phyloP scores from a whole-genome alignment of 2,329 filamentous ascomycete species.

The Didymella pinodella region DNA sequence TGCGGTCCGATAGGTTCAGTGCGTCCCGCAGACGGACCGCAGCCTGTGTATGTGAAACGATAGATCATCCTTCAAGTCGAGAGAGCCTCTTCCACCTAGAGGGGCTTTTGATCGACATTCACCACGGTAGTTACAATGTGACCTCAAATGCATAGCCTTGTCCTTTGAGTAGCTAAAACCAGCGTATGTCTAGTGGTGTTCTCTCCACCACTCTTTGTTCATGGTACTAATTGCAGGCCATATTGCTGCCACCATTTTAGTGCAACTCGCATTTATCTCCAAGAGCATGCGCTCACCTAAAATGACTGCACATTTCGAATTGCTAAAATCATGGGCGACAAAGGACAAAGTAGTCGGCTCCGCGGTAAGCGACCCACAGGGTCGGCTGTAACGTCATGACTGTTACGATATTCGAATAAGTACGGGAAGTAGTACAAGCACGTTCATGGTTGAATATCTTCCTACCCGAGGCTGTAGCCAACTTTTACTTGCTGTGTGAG shows the following conservation, averaged over 20 bases:
- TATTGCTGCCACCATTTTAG: not conserved
- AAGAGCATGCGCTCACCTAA: not conserved
- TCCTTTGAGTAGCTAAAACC: not conserved
- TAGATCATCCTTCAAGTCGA: not conserved
- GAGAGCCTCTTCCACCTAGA: not conserved
- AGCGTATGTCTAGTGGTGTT: not conserved
- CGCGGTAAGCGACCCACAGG: not conserved
- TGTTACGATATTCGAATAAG: not conserved
- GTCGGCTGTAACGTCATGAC: not conserved
- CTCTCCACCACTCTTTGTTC: not conserved
- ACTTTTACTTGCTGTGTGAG: not conserved
- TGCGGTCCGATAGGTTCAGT: conserved; percentile 5
- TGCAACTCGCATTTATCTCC: not conserved
- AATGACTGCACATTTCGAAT: no score
- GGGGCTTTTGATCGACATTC: no score
- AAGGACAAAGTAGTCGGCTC: not conserved
- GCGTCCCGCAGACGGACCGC: conserved; percentile 5
- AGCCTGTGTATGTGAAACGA: not conserved
- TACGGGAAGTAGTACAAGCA: not conserved
- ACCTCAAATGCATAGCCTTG: not conserved
- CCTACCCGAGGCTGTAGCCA: not conserved
- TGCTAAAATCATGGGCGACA: not conserved
- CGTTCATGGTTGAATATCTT: not conserved
- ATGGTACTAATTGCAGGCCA: not conserved
- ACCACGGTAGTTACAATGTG: not conserved